phyloP scores from a whole-genome alignment of 2,329 filamentous ascomycete genomes.

The Colletotrichum scovillei region DNA sequence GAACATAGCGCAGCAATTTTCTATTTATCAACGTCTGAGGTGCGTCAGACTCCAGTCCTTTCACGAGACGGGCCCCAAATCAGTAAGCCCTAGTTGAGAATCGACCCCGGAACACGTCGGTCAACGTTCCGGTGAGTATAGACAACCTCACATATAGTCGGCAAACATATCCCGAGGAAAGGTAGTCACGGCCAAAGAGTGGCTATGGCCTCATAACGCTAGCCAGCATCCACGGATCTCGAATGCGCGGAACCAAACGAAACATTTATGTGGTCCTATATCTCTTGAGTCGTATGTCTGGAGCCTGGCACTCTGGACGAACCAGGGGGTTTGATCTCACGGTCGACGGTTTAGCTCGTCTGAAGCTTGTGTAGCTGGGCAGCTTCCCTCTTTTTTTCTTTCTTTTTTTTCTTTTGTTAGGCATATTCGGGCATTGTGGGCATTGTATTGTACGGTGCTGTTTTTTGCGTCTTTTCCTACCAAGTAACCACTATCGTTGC shows the following conservation, averaged over 20 bases:
- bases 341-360: neutral
- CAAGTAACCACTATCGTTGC: neutral
- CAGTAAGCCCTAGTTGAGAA: neutral
- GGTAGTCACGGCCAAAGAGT: neutral
- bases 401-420: neutral
- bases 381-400: neutral
- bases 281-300: neutral
- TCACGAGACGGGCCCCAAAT: neutral
- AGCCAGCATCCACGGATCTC: neutral
- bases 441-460: neutral
- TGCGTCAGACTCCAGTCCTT: neutral
- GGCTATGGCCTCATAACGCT: neutral
- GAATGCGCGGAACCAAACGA: neutral
- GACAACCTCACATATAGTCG: neutral
- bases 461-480: neutral
- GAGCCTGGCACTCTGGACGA: neutral
- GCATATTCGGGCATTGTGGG: neutral
- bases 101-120: neutral
- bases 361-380: neutral
- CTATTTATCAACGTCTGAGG: too few relatives aligned
- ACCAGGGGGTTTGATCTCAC: neutral
- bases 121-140: neutral
- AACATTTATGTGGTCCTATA: neutral
- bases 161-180: neutral
- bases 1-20: neutral